Conservation (phyloP, 345 rosid genomes). For the Gossypium stocksii region DNA sequence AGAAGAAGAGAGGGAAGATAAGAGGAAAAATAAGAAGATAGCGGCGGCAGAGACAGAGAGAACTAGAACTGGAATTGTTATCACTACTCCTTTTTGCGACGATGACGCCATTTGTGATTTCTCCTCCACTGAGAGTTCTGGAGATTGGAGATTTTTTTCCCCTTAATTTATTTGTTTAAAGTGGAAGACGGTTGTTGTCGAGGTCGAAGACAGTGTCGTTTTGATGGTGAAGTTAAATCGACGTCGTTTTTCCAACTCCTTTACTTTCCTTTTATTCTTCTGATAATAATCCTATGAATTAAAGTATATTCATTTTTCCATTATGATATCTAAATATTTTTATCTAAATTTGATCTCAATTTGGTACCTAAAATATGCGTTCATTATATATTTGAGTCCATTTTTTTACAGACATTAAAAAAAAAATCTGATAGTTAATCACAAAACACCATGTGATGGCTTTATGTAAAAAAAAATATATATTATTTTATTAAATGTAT, state of each 20-base stretch:
- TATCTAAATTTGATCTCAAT: too few relatives aligned
- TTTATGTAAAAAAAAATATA: too few relatives aligned
- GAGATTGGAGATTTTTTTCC: neutral
- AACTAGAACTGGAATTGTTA: slow-evolving; percentile 62
- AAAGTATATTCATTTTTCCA: too few relatives aligned
- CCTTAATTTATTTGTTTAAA: neutral
- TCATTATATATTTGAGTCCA: too few relatives aligned
- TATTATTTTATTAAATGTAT: too few relatives aligned
- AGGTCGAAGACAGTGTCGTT: neutral
- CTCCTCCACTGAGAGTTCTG: neutral
- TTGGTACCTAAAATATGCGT: too few relatives aligned
- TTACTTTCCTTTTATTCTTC: too few relatives aligned
- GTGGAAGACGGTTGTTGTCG: neutral
- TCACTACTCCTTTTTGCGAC: slow-evolving; percentile 59
- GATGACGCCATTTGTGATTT: slow-evolving; percentile 6
- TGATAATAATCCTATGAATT: too few relatives aligned
- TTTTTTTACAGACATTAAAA: too few relatives aligned
- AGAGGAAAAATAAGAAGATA: slow-evolving; percentile 61
- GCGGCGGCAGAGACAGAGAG: slow-evolving; percentile 62
- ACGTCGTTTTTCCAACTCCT: neutral
- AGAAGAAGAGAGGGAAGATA: slow-evolving; percentile 72
- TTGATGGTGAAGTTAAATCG: neutral
- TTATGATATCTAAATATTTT: too few relatives aligned
- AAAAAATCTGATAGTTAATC: too few relatives aligned
- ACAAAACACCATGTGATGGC: too few relatives aligned